Percentiles rank a stretch among this genome's conserved stretches.
These are phyloP conservation scores for Phaeosphaeriaceae sp. DNA, from an alignment of 2,329 filamentous ascomycete species.

Conservation along the genomic window DNA sequence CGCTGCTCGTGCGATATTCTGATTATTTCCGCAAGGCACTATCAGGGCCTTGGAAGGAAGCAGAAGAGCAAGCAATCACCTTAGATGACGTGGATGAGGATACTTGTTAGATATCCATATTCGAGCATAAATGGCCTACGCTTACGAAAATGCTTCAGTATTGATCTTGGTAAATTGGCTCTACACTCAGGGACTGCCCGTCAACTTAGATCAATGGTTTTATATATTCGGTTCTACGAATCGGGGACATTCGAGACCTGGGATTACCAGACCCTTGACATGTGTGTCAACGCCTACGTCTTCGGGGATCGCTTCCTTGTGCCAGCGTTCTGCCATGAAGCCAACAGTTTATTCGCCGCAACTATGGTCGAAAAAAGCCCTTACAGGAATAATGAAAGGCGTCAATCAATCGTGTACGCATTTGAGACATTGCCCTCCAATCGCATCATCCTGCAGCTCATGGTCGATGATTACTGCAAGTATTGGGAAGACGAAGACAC, in stretches of 20 bases:
- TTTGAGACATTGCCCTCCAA: neutral
- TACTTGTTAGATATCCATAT: neutral
- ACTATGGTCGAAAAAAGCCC: no score
- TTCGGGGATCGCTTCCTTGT: neutral
- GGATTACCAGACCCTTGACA: neutral
- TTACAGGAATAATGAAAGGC: no score
- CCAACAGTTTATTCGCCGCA: neutral
- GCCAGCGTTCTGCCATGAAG: neutral
- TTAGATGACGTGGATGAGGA: slow-evolving; percentile 11
- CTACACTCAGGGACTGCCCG: neutral
- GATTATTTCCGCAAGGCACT: slow-evolving; percentile 23
- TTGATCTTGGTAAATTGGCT: neutral
- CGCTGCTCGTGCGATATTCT: slow-evolving; percentile 12
- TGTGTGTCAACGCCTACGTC: neutral
- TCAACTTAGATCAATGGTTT: neutral
- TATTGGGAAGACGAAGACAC: neutral
- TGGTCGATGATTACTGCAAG: neutral
- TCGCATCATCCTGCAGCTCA: neutral
- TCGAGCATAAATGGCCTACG: neutral
- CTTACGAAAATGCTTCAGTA: neutral
- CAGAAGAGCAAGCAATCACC: slow-evolving; percentile 2
- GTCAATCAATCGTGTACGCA: neutral
- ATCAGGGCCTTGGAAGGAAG: slow-evolving; percentile 15
- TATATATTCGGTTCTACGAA: neutral
- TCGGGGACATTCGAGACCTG: no score